Evolutionary conservation across 768 basidiomycete species (phyloP).

Genomic region (Obba rivulosa): DNA sequence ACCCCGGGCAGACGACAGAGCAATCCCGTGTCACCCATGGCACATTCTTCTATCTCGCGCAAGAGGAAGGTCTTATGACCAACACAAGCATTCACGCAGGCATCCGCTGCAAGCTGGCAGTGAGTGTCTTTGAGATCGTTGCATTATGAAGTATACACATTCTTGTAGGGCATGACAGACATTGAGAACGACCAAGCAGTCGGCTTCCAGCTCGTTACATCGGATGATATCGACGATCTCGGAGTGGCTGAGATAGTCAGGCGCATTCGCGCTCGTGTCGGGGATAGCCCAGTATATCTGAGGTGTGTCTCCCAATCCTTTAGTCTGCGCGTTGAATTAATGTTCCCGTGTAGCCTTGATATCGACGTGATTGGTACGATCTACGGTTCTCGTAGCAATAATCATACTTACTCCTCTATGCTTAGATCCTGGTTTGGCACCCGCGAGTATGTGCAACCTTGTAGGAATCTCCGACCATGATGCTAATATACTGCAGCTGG

Average conservation of each 20-base stretch:
- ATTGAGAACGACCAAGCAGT: constrained; percentile 63
- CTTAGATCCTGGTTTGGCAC: constrained; percentile 72
- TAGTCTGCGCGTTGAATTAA: not conserved
- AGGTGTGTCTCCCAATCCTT: constrained; percentile 28
- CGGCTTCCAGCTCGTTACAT: constrained; percentile 75
- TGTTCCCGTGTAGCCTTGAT: constrained; percentile 48
- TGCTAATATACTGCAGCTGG: constrained; percentile 45
- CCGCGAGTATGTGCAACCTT: constrained; percentile 51
- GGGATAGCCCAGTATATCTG: constrained; percentile 71
- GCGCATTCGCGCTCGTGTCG: constrained; percentile 68
- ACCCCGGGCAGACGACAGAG: constrained; percentile 38
- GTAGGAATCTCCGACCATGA: not conserved
- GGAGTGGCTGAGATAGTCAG: constrained; percentile 66
- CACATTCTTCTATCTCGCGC: constrained; percentile 79
- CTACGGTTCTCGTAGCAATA: not conserved
- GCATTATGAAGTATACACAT: not conserved
- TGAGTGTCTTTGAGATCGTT: constrained; percentile 12
- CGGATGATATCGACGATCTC: constrained; percentile 79
- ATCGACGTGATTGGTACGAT: constrained; percentile 73
- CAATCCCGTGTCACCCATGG: constrained; percentile 78
- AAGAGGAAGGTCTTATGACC: constrained; percentile 70
- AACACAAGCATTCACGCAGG: constrained; percentile 80
- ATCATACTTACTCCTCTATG: not conserved
- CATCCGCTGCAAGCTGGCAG: constrained; percentile 68
- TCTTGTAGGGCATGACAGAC: constrained; percentile 50